Evolutionary conservation across 73 alveolate species (phyloP), one percentile per base, ranked within the genome.

Genomic region (Symbiodinium pilosum): DNA sequence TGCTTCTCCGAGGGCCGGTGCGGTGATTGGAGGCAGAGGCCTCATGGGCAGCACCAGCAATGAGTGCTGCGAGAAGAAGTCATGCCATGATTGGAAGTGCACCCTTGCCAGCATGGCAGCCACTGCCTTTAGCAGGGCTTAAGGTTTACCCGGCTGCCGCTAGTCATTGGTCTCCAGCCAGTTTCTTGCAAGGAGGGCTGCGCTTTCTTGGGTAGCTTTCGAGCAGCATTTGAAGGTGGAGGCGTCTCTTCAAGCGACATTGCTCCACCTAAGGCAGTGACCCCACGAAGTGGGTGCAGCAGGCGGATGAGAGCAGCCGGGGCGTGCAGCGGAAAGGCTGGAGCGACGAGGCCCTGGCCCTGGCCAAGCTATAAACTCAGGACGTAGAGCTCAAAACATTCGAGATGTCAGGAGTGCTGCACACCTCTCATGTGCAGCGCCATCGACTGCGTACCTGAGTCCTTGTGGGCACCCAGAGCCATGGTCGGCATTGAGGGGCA

Each of bases 11-110:
- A 89, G 95, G 95, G 95, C 95, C n/a, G 95, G 95, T 40, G 95
- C 95, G 39, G 75, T 68, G 75, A 30, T 89, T 38, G 56, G 47
- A 14, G 20, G 75, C 26, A 64, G 42, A 26, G 73, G 43, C 36
- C 95, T 89, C 51, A 3, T 38, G 34, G 95, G 95, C 36, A 89
- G 95, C 95, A 64, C 95, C 47, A 6, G 3, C 32, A 64, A 89
- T 18, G 95, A 89, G 87, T 89, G 95, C 47, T 89, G 95, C 73
- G 95, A 89, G 87, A 89, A 89, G 87, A 89, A 89, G 71, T 41
- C 75, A 36, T 89, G 95, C 95, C 42, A 41, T 30, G 75, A 89
- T 87, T 89, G 95, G 95, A 89, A 89, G 44, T 89, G 95, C 44
- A 18, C 6, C 95, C 42, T 28, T 56, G 68, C 86, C 47, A 8